phyloP scores from a whole-genome alignment of 495 filamentous ascomycete species.

The Lentithecium fluviatile region DNA sequence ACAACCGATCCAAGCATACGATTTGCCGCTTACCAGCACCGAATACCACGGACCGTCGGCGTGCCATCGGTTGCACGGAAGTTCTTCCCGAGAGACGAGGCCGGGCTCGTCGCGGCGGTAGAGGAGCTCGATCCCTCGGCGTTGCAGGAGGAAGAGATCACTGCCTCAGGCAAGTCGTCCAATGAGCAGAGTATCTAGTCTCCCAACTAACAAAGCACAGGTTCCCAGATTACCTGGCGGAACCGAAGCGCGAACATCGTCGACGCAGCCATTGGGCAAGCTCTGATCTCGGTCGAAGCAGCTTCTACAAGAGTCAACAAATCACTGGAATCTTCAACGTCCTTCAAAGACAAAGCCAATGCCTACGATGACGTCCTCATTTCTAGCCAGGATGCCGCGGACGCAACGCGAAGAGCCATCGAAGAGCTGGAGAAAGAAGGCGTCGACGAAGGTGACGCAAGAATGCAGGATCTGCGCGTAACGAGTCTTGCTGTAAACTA shows the following conservation, averaged over 20 bases:
- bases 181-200: too few relatives aligned
- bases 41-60: slow-evolving; percentile 72
- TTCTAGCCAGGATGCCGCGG: slow-evolving; percentile 89
- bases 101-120: slow-evolving; percentile 61
- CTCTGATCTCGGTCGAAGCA: slow-evolving; percentile 57
- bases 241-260: slow-evolving; percentile 83
- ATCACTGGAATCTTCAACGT: slow-evolving; percentile 58
- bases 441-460: slow-evolving; percentile 75
- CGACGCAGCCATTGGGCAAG: slow-evolving; percentile 83
- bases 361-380: slow-evolving; percentile 90
- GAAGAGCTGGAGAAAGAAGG: slow-evolving; percentile 84
- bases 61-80: slow-evolving; percentile 73
- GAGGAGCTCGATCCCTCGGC: slow-evolving; percentile 70
- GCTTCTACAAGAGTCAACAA: slow-evolving; percentile 57
- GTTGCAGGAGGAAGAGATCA: slow-evolving; percentile 59
- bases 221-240: slow-evolving; percentile 80
- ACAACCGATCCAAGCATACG: slow-evolving; percentile 92
- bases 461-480: slow-evolving; percentile 91
- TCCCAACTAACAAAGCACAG: slow-evolving; percentile 5
- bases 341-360: slow-evolving; percentile 61
- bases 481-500: slow-evolving; percentile 92
- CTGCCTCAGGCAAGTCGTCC: slow-evolving; percentile 54
- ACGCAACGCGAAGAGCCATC: slow-evolving; percentile 87
- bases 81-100: slow-evolving; percentile 64
- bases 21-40: slow-evolving; percentile 87